Percentiles rank a stretch among this genome's conserved stretches.
phyloP scores from a whole-genome alignment of 805 yeast species.

The Debaryomyces tyrocola region DNA sequence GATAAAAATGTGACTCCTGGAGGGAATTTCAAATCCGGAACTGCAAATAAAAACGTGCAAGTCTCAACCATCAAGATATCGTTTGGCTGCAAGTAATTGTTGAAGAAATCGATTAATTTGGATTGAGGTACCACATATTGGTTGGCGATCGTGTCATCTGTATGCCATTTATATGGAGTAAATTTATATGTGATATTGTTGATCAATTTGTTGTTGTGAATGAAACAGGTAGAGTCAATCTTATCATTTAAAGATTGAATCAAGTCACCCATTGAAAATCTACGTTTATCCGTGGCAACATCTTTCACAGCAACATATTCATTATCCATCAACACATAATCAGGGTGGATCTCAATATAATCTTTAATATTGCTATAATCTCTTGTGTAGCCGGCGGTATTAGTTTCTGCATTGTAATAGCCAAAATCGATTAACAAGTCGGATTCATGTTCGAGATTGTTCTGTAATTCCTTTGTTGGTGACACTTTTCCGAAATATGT shows the following conservation, averaged over 20 bases:
- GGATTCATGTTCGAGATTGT: constrained; percentile 40
- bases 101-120: constrained; percentile 35
- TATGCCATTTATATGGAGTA: constrained; percentile 9
- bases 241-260: constrained; percentile 26
- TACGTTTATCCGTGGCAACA: constrained; percentile 20
- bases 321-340: constrained; percentile 38
- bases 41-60: constrained; percentile 78
- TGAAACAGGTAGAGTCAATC: constrained; percentile 15
- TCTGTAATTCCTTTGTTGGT: constrained; percentile 19
- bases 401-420: constrained; percentile 42
- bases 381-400: constrained; percentile 23
- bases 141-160: constrained; percentile 5
- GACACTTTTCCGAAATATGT: constrained; percentile 65
- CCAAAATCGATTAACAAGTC: constrained; percentile 78
- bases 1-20: constrained; percentile 50
- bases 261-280: constrained; percentile 32
- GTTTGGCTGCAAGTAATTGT: constrained; percentile 48
- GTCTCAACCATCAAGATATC: constrained; percentile 82
- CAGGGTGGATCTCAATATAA: constrained; percentile 41
- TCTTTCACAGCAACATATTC: constrained; percentile 21
- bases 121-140: constrained; percentile 23
- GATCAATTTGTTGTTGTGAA: constrained; percentile 1
- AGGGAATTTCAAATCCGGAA: constrained; percentile 68
- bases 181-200: constrained; percentile 17
- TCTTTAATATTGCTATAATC: constrained; percentile 21